These are phyloP conservation scores for Colletotrichum australisinense DNA, from an alignment of 2,329 filamentous ascomycete species.

Conservation along the genomic window DNA sequence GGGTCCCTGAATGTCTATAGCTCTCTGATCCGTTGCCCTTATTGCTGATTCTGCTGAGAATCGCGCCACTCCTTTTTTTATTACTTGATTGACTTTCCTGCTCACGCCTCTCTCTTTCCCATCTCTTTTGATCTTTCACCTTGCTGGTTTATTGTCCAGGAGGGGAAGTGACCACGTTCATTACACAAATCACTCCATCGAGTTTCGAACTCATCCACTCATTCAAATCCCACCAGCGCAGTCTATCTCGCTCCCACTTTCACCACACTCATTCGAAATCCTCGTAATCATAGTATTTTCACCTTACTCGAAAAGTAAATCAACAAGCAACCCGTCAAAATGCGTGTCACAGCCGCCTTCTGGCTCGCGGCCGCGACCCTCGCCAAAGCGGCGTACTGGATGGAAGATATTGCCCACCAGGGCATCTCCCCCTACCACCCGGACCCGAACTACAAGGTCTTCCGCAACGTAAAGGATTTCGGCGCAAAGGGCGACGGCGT, in stretches of 20 bases:
- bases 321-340: neutral
- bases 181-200: neutral
- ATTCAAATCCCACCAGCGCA: neutral
- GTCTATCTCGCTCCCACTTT: neutral
- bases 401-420: constrained; percentile 58
- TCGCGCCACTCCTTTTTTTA: constrained; percentile 1
- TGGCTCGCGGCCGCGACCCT: constrained; percentile 32
- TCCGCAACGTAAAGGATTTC: constrained; percentile 60
- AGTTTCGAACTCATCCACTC: neutral
- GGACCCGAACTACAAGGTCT: constrained; percentile 55
- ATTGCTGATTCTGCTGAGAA: neutral
- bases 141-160: neutral
- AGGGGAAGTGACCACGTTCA: neutral
- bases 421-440: constrained; percentile 59
- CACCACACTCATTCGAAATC: neutral
- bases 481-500: constrained; percentile 52
- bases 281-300: neutral
- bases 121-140: neutral
- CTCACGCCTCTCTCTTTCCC: neutral
- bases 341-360: constrained; percentile 31
- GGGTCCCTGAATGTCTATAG: constrained; percentile 9
- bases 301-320: neutral
- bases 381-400: constrained; percentile 48
- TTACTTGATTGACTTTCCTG: neutral
- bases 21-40: neutral